These are phyloP conservation scores for Amphibolis antarctica DNA, from an alignment of 106 monocot species.

Conservation along the genomic window DNA sequence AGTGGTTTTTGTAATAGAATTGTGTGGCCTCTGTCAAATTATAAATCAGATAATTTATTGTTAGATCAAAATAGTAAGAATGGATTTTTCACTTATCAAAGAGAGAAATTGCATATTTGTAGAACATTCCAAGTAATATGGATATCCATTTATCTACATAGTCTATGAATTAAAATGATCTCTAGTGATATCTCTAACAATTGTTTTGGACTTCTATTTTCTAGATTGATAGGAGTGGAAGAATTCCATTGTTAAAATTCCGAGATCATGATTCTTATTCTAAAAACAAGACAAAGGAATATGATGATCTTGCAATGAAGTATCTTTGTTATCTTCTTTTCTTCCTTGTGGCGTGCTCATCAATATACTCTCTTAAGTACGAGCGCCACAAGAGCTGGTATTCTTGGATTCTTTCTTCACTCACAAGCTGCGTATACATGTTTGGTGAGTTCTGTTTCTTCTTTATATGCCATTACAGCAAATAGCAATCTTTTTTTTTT, in stretches of 20 bases:
- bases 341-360: slow-evolving; percentile 59
- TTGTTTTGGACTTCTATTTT: background rate
- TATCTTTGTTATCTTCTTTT: slow-evolving; percentile 85
- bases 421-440: slow-evolving; percentile 98
- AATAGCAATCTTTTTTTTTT: no score
- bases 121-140: no score
- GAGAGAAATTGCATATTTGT: no score
- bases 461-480: no score
- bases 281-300: slow-evolving; percentile 90
- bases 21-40: no score
- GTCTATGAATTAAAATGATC: no score
- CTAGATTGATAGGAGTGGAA: slow-evolving; percentile 88
- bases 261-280: slow-evolving; percentile 84
- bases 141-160: no score
- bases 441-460: slow-evolving; percentile 54
- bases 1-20: no score
- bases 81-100: no score
- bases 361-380: slow-evolving; percentile 84
- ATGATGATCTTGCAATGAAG: slow-evolving; percentile 97
- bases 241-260: slow-evolving; percentile 72
- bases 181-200: no score
- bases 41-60: no score
- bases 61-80: no score
- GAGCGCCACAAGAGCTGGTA: slow-evolving; percentile 95
- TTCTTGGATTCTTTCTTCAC: slow-evolving; percentile 97